A percentile compares a stretch with the other conserved stretches of the same genome.
Conservation (phyloP, 106 monocot genomes). For the Dendrobium huoshanense region DNA sequence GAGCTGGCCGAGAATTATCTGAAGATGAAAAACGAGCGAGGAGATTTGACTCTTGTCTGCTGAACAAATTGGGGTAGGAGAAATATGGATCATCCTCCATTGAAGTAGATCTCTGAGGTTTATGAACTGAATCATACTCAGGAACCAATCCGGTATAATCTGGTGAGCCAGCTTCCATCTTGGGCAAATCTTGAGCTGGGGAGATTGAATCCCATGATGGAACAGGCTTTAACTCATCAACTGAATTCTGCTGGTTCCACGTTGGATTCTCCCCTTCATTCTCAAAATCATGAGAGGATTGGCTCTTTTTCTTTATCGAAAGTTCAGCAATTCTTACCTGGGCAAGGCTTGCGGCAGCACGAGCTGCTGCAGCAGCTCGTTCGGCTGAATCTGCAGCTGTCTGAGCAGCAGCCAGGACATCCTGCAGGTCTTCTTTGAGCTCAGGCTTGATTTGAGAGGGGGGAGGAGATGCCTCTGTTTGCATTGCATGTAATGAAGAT, state of each 20-base stretch:
- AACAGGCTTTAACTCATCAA: constrained; percentile 4
- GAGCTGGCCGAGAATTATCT: constrained; percentile 9
- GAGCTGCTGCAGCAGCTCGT: constrained; percentile 70
- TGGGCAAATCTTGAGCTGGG: constrained; percentile 3
- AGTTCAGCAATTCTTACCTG: constrained; percentile 71
- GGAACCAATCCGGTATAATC: constrained; percentile 2
- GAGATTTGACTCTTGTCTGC: constrained; percentile 36
- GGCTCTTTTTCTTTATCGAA: constrained; percentile 21
- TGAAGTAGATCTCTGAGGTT: constrained; percentile 47
- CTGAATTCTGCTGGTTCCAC: constrained; percentile 31
- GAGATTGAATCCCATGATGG: neutral
- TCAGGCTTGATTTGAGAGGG: constrained; percentile 17
- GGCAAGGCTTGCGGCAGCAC: constrained; percentile 85
- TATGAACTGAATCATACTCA: constrained; percentile 8
- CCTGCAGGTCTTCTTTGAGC: constrained; percentile 49
- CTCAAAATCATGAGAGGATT: constrained; percentile 12
- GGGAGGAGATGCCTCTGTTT: constrained; percentile 7
- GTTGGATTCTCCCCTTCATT: constrained; percentile 12
- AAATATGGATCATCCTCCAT: constrained; percentile 89
- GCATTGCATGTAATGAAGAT: constrained; percentile 5
- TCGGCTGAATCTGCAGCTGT: constrained; percentile 84
- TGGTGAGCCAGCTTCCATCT: constrained; percentile 13
- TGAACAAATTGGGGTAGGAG: constrained; percentile 82
- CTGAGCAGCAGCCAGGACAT: constrained; percentile 79
- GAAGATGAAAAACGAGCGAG: neutral